These are phyloP conservation scores for Penicilliopsis zonata DNA, from an alignment of 495 filamentous ascomycete genomes.

Conservation along the genomic window DNA sequence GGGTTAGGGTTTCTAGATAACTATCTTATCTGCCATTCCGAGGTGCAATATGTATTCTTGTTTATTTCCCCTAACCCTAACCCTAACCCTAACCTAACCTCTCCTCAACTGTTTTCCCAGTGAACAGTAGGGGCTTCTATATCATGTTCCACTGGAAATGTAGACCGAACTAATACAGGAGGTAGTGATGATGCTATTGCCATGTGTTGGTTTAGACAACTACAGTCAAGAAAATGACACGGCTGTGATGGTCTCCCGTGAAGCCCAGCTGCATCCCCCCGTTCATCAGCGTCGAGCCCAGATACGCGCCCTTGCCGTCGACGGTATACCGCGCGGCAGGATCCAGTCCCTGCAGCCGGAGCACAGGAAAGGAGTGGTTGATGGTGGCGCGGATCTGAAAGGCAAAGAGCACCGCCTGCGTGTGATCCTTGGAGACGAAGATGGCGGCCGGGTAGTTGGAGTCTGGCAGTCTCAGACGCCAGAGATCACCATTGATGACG, in stretches of 20 bases:
- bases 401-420: slow-evolving; percentile 32
- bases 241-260: slow-evolving; percentile 26
- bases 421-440: slow-evolving; percentile 33
- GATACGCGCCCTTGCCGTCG: slow-evolving; percentile 25
- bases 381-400: slow-evolving; percentile 34
- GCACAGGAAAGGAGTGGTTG: slow-evolving; percentile 29
- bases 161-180: no score
- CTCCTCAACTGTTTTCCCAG: no score
- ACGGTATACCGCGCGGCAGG: slow-evolving; percentile 27
- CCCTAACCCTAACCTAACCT: no score
- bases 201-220: no score
- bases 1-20: no score
- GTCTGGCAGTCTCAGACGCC: slow-evolving; percentile 36
- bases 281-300: slow-evolving; percentile 38
- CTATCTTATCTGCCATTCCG: no score
- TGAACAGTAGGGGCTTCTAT: no score
- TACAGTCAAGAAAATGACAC: slow-evolving; percentile 29
- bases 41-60: no score
- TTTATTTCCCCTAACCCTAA: no score
- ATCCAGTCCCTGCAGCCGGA: slow-evolving; percentile 36
- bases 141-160: no score
- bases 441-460: slow-evolving; percentile 43
- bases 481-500: slow-evolving; percentile 37
- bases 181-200: no score
- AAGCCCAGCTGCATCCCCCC: slow-evolving; percentile 28